Conservation (phyloP, 140 eudicot species). For the Flaveria floridana region DNA sequence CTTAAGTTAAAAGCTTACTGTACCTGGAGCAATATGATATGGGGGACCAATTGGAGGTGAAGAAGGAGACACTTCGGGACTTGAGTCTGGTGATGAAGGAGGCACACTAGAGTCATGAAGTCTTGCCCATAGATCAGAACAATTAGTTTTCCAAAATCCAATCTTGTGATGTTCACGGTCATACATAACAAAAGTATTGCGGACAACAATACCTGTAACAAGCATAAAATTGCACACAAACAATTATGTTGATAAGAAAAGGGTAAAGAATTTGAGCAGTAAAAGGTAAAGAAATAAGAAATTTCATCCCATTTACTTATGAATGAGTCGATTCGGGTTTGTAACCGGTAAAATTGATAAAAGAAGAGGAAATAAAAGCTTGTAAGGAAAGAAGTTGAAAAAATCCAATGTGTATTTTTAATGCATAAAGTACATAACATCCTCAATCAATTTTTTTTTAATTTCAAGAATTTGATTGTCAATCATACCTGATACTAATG, state of each 20-base stretch:
- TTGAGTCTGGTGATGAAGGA: constrained; percentile 39
- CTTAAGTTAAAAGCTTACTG: constrained; percentile 12
- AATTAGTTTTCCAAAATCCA: constrained; percentile 98
- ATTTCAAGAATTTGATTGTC: background rate
- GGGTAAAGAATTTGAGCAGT: constrained; percentile 1
- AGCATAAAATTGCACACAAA: constrained; percentile 13
- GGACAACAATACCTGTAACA: constrained; percentile 67
- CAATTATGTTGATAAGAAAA: background rate
- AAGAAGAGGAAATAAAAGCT: background rate
- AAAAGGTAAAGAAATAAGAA: background rate
- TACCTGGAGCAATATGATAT: constrained; percentile 54
- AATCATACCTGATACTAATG: background rate
- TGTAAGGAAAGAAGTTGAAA: background rate
- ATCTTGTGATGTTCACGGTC: constrained; percentile 86
- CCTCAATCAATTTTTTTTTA: background rate
- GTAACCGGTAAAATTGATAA: background rate
- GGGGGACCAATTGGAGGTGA: constrained; percentile 54
- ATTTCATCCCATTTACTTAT: background rate
- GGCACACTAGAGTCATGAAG: constrained; percentile 51
- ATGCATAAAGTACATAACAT: background rate
- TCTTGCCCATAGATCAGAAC: constrained; percentile 88
- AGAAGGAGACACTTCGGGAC: constrained; percentile 45
- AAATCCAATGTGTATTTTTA: background rate
- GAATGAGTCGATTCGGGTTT: background rate
- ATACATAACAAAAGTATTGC: constrained; percentile 89